Percentiles rank a stretch among this genome's conserved stretches.
phyloP scores from a whole-genome alignment of 805 yeast species.

The Metschnikowia amazonensis region DNA sequence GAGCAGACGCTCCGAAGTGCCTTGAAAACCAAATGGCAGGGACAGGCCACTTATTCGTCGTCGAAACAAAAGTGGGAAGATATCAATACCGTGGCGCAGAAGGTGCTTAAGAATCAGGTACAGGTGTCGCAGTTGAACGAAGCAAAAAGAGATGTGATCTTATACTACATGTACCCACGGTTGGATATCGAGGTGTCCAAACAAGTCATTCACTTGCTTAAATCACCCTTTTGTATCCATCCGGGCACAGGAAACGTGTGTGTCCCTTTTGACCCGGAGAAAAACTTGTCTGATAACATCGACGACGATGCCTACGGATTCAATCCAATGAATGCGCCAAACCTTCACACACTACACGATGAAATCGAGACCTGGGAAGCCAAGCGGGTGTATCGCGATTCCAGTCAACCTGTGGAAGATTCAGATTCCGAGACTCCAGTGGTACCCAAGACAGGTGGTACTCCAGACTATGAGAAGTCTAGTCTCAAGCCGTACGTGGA shows the following conservation, averaged over 20 bases:
- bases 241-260: conserved; percentile 95
- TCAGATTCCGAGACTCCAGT: conserved; percentile 19
- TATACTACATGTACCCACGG: conserved; percentile 83
- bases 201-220: conserved; percentile 84
- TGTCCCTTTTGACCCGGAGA: conserved; percentile 69
- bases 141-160: conserved; percentile 76
- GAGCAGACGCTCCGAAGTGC: conserved; percentile 54
- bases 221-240: conserved; percentile 95
- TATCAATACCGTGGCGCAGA: conserved; percentile 52
- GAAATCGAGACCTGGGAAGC: conserved; percentile 56
- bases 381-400: conserved; percentile 27
- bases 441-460: conserved; percentile 11
- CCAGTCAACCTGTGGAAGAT: conserved; percentile 24
- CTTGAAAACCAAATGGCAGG: conserved; percentile 57
- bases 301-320: conserved; percentile 51
- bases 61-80: conserved; percentile 77
- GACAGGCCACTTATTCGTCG: conserved; percentile 30
- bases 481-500: conserved; percentile 68
- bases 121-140: conserved; percentile 53
- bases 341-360: conserved; percentile 55
- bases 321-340: conserved; percentile 79
- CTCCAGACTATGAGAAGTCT: conserved; percentile 58
- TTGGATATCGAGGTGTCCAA: conserved; percentile 90
- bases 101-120: conserved; percentile 40
- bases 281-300: conserved; percentile 30